A percentile compares a stretch with the other conserved stretches of the same genome.
Conservation (phyloP, 345 rosid species). For the Dipteronia dyeriana region DNA sequence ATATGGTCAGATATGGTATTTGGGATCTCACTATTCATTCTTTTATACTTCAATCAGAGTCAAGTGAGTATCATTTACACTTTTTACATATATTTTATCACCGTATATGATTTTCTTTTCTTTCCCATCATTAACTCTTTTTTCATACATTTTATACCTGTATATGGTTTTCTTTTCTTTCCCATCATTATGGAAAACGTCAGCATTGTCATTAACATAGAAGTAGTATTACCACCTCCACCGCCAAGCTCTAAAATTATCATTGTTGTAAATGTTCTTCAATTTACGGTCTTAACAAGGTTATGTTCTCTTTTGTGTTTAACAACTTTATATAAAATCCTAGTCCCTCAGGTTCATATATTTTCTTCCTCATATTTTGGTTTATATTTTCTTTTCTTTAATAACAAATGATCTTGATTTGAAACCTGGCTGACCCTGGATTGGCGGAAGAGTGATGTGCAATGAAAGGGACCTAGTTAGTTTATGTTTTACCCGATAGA, state of each 20-base stretch:
- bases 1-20: conserved; percentile 94
- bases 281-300: background rate
- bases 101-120: background rate
- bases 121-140: background rate
- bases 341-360: background rate
- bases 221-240: background rate
- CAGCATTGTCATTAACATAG: background rate
- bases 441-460: background rate
- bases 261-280: background rate
- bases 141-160: background rate
- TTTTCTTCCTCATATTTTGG: background rate
- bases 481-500: background rate
- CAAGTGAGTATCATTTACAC: conserved; percentile 49
- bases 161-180: background rate
- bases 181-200: background rate
- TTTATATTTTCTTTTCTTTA: background rate
- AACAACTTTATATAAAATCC: background rate
- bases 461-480: background rate
- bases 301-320: background rate
- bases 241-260: background rate
- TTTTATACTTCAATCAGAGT: conserved; percentile 83
- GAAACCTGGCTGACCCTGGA: background rate
- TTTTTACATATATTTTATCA: background rate
- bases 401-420: background rate
- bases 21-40: conserved; percentile 75